Evolutionary conservation across 1,284 basidiomycete genomes (phyloP).

Genomic region (Ceratobasidium sp.): DNA sequence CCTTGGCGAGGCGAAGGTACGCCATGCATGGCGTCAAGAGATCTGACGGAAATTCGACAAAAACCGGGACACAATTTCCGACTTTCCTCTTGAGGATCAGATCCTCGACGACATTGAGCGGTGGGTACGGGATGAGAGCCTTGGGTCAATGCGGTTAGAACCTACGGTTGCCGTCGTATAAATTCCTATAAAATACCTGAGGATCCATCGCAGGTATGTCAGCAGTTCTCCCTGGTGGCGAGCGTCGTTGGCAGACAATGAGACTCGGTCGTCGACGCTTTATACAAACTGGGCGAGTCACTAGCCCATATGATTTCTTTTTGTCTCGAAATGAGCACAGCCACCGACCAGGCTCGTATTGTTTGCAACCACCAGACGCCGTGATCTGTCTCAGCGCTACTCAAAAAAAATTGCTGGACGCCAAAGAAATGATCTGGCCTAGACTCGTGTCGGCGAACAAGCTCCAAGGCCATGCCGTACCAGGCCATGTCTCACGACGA

Average conservation of each 20-base stretch:
- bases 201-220: slow-evolving; percentile 13
- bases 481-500: background rate
- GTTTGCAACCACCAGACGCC: background rate
- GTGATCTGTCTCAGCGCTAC: background rate
- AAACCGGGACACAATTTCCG: slow-evolving; percentile 93
- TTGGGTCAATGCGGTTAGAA: slow-evolving; percentile 21
- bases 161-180: background rate
- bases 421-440: background rate
- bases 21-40: slow-evolving; percentile 97
- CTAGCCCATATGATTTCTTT: slow-evolving; percentile 15
- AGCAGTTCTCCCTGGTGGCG: background rate
- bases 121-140: slow-evolving; percentile 58
- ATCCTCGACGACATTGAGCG: slow-evolving; percentile 72
- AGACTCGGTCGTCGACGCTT: slow-evolving; percentile 21
- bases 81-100: slow-evolving; percentile 76
- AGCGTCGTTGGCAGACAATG: background rate
- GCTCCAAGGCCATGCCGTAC: background rate
- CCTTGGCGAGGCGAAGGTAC: slow-evolving; percentile 90
- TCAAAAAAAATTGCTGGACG: background rate
- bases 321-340: slow-evolving; percentile 36
- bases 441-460: background rate
- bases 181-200: slow-evolving; percentile 23
- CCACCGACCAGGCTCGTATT: slow-evolving; percentile 26
- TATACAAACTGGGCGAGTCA: slow-evolving; percentile 28
- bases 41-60: slow-evolving; percentile 91